Evolutionary conservation across 306 rosid genomes (phyloP).

Genomic region (Medicago arabica): DNA sequence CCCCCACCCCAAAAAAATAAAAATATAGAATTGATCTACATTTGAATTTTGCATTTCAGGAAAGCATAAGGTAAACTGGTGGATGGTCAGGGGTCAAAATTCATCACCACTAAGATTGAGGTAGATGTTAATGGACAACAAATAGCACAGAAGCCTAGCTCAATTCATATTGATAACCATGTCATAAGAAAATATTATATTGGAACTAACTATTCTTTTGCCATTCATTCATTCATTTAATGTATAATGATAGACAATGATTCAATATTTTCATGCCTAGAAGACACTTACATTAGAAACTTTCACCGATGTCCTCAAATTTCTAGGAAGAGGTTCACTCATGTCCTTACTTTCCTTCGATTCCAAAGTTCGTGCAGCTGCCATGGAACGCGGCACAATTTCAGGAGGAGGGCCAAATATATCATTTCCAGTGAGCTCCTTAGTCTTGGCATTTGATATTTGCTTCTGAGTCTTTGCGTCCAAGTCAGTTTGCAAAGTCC

Average conservation of each 20-base stretch:
- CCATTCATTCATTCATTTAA: slow-evolving; percentile 27
- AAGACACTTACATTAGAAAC: slow-evolving; percentile 87
- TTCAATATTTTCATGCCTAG: slow-evolving; percentile 1
- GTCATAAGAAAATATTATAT: slow-evolving; percentile 10
- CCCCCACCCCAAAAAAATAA: background rate
- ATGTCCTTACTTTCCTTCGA: slow-evolving; percentile 68
- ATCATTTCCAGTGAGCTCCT: slow-evolving; percentile 90
- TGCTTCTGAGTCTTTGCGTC: slow-evolving; percentile 69
- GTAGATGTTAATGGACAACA: slow-evolving; percentile 16
- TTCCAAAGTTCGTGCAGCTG: slow-evolving; percentile 61
- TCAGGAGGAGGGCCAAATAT: slow-evolving; percentile 94
- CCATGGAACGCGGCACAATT: slow-evolving; percentile 63
- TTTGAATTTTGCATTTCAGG: slow-evolving; percentile 18
- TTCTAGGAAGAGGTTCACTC: slow-evolving; percentile 80
- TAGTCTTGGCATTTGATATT: slow-evolving; percentile 75
- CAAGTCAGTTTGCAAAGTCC: slow-evolving; percentile 72
- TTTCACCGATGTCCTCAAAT: slow-evolving; percentile 78
- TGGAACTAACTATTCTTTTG: slow-evolving; percentile 1
- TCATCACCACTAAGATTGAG: slow-evolving; percentile 9
- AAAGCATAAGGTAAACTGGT: slow-evolving; percentile 12
- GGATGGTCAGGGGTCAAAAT: slow-evolving; percentile 3
- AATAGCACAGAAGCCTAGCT: slow-evolving; percentile 32
- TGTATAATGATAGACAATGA: slow-evolving; percentile 17
- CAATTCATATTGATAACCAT: slow-evolving; percentile 30
- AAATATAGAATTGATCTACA: slow-evolving; percentile 1